Evolutionary conservation across 129 eudicot species (phyloP).

Genomic region (Silybum marianum): DNA sequence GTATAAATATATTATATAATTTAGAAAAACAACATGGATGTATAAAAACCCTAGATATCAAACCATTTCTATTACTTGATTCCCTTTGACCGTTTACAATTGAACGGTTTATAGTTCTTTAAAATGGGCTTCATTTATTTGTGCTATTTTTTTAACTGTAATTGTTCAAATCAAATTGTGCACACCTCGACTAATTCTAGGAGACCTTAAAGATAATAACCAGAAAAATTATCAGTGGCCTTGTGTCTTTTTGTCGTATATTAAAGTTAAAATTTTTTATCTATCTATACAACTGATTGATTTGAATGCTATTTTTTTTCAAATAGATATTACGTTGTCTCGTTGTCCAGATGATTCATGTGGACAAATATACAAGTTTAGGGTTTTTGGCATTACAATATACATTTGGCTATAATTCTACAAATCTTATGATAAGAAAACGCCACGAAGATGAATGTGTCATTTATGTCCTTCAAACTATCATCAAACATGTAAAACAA

Average conservation of each 20-base stretch:
- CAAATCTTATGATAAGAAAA: not conserved
- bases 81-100: not conserved
- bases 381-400: not conserved
- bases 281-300: too few species aligned
- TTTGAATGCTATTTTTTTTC: not conserved
- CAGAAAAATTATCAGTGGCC: not conserved
- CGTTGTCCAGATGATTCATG: not conserved
- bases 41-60: not conserved
- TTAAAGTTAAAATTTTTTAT: too few species aligned
- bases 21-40: not conserved
- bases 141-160: not conserved
- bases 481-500: not conserved
- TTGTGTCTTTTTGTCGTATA: not conserved
- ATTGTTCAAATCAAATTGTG: not conserved
- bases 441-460: not conserved
- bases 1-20: too few species aligned
- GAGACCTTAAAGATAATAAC: not conserved
- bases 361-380: not conserved
- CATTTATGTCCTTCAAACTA: not conserved
- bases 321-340: not conserved
- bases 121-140: not conserved
- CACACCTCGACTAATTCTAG: not conserved
- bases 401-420: too few species aligned
- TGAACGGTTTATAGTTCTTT: not conserved
- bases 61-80: not conserved